phyloP scores from a whole-genome alignment of 768 basidiomycete genomes.

The Clavulina sp. region DNA sequence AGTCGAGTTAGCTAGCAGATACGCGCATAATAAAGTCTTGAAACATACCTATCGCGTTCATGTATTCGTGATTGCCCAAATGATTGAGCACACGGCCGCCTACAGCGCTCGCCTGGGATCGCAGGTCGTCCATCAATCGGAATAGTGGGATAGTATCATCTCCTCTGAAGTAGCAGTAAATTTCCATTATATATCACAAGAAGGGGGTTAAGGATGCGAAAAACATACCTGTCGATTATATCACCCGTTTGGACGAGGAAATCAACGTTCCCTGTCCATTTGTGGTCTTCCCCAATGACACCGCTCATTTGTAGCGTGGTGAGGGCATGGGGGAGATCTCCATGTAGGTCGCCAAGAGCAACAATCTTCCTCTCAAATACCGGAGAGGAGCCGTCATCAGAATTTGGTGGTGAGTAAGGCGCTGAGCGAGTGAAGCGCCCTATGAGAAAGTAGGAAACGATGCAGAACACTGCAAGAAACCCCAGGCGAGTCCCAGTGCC shows the following conservation, averaged over 20 bases:
- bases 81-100: slow-evolving; percentile 64
- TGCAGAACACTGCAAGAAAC: too few species aligned
- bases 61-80: slow-evolving; percentile 92
- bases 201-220: slow-evolving; percentile 5
- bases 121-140: slow-evolving; percentile 64
- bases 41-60: slow-evolving; percentile 66
- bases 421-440: too few species aligned
- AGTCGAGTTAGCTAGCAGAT: slow-evolving; percentile 11
- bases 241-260: slow-evolving; percentile 92
- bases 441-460: too few species aligned
- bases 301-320: slow-evolving; percentile 64
- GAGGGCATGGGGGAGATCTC: slow-evolving; percentile 65
- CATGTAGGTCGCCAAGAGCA: slow-evolving; percentile 85
- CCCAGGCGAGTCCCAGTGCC: too few species aligned
- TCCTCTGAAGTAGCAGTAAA: slow-evolving; percentile 46
- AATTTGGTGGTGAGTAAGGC: too few species aligned
- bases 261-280: slow-evolving; percentile 73
- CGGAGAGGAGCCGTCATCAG: too few species aligned
- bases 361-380: slow-evolving; percentile 30
- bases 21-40: too few species aligned
- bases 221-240: slow-evolving; percentile 68
- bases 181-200: not conserved
- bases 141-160: slow-evolving; percentile 82
- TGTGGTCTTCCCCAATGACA: slow-evolving; percentile 50
- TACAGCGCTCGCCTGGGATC: slow-evolving; percentile 46